phyloP scores from a whole-genome alignment of 75 land plant species.

The Larix kaempferi region DNA sequence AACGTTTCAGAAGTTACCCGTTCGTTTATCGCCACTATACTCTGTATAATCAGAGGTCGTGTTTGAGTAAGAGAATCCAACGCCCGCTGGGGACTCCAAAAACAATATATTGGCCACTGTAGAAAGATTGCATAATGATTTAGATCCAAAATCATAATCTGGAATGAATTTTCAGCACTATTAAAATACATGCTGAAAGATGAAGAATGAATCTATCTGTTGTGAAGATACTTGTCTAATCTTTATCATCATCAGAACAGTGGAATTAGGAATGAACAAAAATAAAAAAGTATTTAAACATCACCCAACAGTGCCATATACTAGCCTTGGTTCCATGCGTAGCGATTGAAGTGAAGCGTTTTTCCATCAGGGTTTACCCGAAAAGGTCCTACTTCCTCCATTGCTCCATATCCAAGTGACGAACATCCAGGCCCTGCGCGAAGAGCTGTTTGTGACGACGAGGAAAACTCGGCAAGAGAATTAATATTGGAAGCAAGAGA shows the following conservation, averaged over 20 bases:
- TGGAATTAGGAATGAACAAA: too few relatives aligned
- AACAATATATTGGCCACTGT: slow-evolving; percentile 24
- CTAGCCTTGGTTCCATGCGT: slow-evolving; percentile 29
- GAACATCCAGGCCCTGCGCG: slow-evolving; percentile 44
- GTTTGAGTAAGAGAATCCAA: slow-evolving; percentile 33
- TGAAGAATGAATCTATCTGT: too few relatives aligned
- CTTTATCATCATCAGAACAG: too few relatives aligned
- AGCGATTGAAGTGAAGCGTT: slow-evolving; percentile 9
- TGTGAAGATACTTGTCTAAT: too few relatives aligned
- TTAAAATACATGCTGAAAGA: too few relatives aligned
- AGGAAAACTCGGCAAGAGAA: too few relatives aligned
- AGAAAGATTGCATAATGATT: background rate
- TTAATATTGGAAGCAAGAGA: too few relatives aligned
- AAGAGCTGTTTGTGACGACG: too few relatives aligned
- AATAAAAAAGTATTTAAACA: too few relatives aligned
- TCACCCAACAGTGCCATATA: too few relatives aligned
- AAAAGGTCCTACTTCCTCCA: slow-evolving; percentile 33
- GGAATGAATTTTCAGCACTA: too few relatives aligned
- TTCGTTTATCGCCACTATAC: background rate
- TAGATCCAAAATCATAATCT: too few relatives aligned
- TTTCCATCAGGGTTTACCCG: slow-evolving; percentile 16
- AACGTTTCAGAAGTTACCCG: slow-evolving; percentile 8
- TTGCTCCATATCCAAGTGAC: slow-evolving; percentile 32
- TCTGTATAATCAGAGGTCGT: slow-evolving; percentile 7
- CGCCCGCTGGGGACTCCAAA: slow-evolving; percentile 36